Base-by-base conservation (phyloP, 352 stramenopile genomes). In the Peronospora tabacina region DNA sequence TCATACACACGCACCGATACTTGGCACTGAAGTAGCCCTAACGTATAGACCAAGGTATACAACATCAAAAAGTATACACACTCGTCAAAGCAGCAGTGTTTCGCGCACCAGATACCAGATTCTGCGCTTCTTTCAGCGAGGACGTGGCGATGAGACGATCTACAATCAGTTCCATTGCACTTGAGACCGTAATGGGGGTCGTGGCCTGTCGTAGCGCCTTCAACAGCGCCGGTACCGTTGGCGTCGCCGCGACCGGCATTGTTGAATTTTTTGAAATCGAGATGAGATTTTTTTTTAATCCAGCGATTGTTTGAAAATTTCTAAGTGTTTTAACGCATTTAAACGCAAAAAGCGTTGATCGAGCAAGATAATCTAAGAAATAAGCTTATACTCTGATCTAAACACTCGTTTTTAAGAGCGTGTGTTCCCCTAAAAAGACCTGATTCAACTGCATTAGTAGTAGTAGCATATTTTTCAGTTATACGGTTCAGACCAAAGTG, bases 91-190 rank as follows among this genome's bases (percentile, higher is more conserved):
- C 37, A 26, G 33, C 26, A 35, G 28, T 16, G 19, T 34, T 28
- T 4, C n/a, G 53, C 63, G 20, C 32, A 72, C 64, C 61, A 16
- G 58, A 49, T 22, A 54, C 52, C 33, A 73, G 52, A 13, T 67
- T 61, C 37, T 75, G 66, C 43, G 52, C 13, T 35, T 69, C 58
- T 2, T 26, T 24, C 12, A 71, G 51, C 1, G 51, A 66, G 3
- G 19, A 8, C 3, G 53, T 64, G 3, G 58, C 46, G 24, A 71
- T 56, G 16, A 75, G 50, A 17, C 32, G 41, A 16, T 71, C 61
- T 3, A 59, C 22, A 2, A 49, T 58, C n/a, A 51, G 30, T 3
- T 73, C 56, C 29, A 62, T 33, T 16, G 52, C 49, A 13, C 13
- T 43, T 12, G 44, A 29, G 20, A 41, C 22, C 5, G 33, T 22